Conservation (phyloP, 768 basidiomycete genomes). For the Lactarius pseudohatsudake region DNA sequence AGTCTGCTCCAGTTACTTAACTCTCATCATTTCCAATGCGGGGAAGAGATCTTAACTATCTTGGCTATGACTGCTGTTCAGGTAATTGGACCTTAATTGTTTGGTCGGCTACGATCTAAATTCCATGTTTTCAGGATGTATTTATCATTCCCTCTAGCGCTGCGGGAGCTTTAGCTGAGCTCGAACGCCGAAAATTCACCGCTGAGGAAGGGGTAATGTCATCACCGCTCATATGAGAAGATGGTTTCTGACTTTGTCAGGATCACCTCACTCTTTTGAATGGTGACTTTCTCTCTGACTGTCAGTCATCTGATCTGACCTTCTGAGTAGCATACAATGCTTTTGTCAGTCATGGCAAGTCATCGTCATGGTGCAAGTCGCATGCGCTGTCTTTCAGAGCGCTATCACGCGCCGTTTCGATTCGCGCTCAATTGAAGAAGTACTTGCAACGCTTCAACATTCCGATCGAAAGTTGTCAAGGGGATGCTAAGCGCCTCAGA, state of each 20-base stretch:
- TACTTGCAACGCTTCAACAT: conserved; percentile 91
- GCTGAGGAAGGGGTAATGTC: conserved; percentile 88
- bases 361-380: conserved; percentile 89
- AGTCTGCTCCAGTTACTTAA: conserved; percentile 63
- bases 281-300: conserved; percentile 46
- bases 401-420: conserved; percentile 90
- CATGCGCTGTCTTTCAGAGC: conserved; percentile 94
- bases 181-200: conserved; percentile 94
- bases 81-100: conserved; percentile 40
- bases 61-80: conserved; percentile 95
- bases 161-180: conserved; percentile 80
- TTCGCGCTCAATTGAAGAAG: conserved; percentile 91
- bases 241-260: conserved; percentile 41
- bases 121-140: conserved; percentile 57
- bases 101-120: conserved; percentile 1
- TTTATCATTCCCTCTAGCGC: conserved; percentile 89
- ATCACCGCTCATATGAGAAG: background rate
- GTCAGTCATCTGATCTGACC: conserved; percentile 4
- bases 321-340: conserved; percentile 79
- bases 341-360: conserved; percentile 77
- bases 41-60: conserved; percentile 94
- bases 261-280: conserved; percentile 95
- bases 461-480: conserved; percentile 82
- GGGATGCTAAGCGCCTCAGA: conserved; percentile 79
- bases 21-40: conserved; percentile 83